A percentile compares a stretch with the other conserved stretches of the same genome.
Conservation (phyloP, 2,329 filamentous ascomycete species). For the Thielaviopsis ethacetica region DNA sequence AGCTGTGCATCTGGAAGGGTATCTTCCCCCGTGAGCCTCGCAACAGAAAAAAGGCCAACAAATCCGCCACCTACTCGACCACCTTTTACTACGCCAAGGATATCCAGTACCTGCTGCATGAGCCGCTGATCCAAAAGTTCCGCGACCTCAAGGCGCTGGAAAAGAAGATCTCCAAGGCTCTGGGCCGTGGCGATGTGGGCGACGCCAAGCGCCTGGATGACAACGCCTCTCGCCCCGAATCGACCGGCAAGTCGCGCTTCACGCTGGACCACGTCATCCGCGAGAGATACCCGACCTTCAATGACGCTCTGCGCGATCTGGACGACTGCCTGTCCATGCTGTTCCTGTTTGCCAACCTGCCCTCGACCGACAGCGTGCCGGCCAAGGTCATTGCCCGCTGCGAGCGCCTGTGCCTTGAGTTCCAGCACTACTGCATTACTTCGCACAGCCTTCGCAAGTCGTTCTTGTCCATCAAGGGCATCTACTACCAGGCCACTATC, state of each 20-base stretch:
- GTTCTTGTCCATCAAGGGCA: conserved; percentile 96
- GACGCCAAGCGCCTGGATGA: conserved; percentile 75
- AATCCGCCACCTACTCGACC: conserved; percentile 74
- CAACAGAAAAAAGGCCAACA: conserved; percentile 92
- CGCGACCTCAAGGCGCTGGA: conserved; percentile 91
- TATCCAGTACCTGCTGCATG: conserved; percentile 94
- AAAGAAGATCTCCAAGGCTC: conserved; percentile 89
- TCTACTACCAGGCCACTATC: conserved; percentile 97
- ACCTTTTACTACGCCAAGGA: conserved; percentile 91
- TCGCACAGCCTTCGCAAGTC: conserved; percentile 87
- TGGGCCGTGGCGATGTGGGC: conserved; percentile 78
- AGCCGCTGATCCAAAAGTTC: conserved; percentile 86
- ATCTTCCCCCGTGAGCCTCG: conserved; percentile 96
- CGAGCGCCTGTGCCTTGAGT: conserved; percentile 84
- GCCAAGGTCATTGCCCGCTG: conserved; percentile 92
- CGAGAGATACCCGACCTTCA: conserved; percentile 93
- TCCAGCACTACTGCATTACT: conserved; percentile 92
- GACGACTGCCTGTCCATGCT: conserved; percentile 96
- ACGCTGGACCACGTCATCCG: conserved; percentile 94
- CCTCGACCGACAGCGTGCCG: conserved; percentile 75
- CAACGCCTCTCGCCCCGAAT: conserved; percentile 77
- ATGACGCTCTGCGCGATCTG: conserved; percentile 82
- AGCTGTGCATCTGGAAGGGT: conserved; percentile 98
- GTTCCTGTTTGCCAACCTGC: conserved; percentile 92
- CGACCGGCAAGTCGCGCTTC: conserved; percentile 76